These are phyloP conservation scores for Hibiscus trionum DNA, from an alignment of 345 rosid species.

Conservation along the genomic window DNA sequence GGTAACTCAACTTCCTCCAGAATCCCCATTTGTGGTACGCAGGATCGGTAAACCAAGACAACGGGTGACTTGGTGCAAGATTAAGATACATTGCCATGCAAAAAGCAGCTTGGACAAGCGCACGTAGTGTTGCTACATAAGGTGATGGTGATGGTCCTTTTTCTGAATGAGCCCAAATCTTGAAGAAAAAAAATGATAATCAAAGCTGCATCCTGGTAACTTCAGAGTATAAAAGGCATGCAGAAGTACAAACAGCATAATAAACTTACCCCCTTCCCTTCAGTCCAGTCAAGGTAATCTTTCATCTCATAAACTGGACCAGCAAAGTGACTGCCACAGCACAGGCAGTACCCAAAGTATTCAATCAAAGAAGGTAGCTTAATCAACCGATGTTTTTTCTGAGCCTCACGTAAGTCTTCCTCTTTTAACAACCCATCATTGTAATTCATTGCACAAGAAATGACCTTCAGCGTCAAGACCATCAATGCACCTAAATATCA, in stretches of 20 bases:
- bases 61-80: constrained; percentile 58
- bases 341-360: constrained; percentile 82
- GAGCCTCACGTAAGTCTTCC: constrained; percentile 69
- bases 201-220: neutral
- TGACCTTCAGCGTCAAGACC: constrained; percentile 90
- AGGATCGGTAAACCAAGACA: constrained; percentile 60
- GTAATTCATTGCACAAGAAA: constrained; percentile 81
- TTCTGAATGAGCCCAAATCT: constrained; percentile 61
- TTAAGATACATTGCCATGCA: constrained; percentile 82
- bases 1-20: constrained; percentile 72
- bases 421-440: constrained; percentile 75
- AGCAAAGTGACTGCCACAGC: constrained; percentile 93
- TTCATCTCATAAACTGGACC: constrained; percentile 96
- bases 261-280: constrained; percentile 66
- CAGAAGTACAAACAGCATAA: constrained; percentile 6
- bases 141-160: constrained; percentile 55
- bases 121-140: constrained; percentile 54
- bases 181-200: constrained; percentile 15
- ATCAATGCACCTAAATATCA: constrained; percentile 67
- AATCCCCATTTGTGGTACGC: constrained; percentile 80
- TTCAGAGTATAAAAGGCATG: constrained; percentile 9
- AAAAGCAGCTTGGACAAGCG: constrained; percentile 62
- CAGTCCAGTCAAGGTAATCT: constrained; percentile 93
- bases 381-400: constrained; percentile 67
- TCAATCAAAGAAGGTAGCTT: constrained; percentile 71